Evolutionary conservation across 331 rosid species (phyloP), one percentile per base, ranked within the genome.

Genomic region (Rhamnella rubrinervis): DNA sequence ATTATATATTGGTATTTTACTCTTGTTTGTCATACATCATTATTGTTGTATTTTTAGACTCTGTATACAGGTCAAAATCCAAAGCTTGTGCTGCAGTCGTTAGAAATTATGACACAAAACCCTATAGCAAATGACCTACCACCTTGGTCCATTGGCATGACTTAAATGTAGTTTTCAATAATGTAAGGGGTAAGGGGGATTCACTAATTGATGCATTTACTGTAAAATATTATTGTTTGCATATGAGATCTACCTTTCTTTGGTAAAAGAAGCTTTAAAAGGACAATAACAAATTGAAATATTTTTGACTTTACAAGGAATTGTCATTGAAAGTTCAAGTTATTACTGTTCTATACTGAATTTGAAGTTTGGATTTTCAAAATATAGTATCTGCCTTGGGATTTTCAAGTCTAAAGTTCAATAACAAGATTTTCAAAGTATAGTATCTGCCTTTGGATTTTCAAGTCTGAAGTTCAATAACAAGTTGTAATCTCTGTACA

Each of bases 101-200:
- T 26, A 84, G 93, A 64, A 95, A 91, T 61, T 91, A 91, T 25
- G 89, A 91, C 56, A 37, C 96, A 39, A 59, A 58, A 17, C 77
- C 79, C 20, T 60, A 86, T 0, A 90, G 77, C 14, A 87, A 65
- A 91, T 80, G 88, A 91, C 55, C 76, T 95, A 19, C 97, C 96
- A 65, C 87, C 96, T 56, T 91, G 99, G 96, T 95, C 96, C 63
- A 40, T 95, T 71, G 89, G 96, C 85, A 82, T 95, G 96, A 95
- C 77, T 91, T 83, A 86, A 82, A 83, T 63, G 96, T 40, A 46
- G 86, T 81, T 77, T 91, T 70, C 76, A 95, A 87, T 85, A 95
- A 96, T 70, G 99, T 97, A 70, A 87, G 75, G 88, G 97, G 87
- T 81, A 85, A 91, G 71, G 50, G 17, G 73, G 51, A 46, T 46